phyloP scores from a whole-genome alignment of 2,329 filamentous ascomycete species.

The Xylariomycetidae sp. region DNA sequence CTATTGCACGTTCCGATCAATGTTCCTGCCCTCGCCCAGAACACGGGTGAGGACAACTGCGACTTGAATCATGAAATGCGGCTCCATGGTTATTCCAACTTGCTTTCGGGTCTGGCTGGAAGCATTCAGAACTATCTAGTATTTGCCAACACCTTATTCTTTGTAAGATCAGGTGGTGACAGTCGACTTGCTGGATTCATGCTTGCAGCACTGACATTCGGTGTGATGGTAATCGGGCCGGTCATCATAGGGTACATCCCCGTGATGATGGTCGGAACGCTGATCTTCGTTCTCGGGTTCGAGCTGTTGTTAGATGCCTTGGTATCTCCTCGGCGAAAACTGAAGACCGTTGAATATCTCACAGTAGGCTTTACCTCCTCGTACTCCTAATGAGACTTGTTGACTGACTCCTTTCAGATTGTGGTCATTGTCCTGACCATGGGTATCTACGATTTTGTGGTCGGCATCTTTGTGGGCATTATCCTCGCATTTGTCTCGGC shows the following conservation, averaged over 20 bases:
- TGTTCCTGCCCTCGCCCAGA: constrained; percentile 86
- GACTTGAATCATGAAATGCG: constrained; percentile 88
- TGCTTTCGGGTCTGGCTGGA: constrained; percentile 77
- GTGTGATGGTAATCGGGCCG: constrained; percentile 80
- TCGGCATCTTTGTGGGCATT: constrained; percentile 89
- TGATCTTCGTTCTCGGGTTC: constrained; percentile 94
- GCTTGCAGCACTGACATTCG: constrained; percentile 74
- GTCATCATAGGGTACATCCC: constrained; percentile 90
- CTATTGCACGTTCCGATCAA: constrained; percentile 98
- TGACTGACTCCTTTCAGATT: constrained; percentile 45
- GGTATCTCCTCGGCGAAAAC: constrained; percentile 81
- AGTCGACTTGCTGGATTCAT: constrained; percentile 81
- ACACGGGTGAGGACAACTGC: constrained; percentile 86
- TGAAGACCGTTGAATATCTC: constrained; percentile 81
- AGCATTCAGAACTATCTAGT: constrained; percentile 97
- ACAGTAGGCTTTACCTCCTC: constrained; percentile 53
- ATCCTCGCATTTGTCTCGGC: constrained; percentile 86
- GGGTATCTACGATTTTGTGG: constrained; percentile 95
- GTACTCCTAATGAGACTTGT: neutral
- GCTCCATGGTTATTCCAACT: constrained; percentile 89
- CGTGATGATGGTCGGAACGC: constrained; percentile 90
- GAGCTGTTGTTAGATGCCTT: constrained; percentile 86
- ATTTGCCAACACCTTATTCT: constrained; percentile 95
- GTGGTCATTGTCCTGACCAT: constrained; percentile 89
- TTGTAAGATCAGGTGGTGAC: constrained; percentile 88